phyloP scores from a whole-genome alignment of 2,329 filamentous ascomycete species.

The Neofusicoccum sp. region DNA sequence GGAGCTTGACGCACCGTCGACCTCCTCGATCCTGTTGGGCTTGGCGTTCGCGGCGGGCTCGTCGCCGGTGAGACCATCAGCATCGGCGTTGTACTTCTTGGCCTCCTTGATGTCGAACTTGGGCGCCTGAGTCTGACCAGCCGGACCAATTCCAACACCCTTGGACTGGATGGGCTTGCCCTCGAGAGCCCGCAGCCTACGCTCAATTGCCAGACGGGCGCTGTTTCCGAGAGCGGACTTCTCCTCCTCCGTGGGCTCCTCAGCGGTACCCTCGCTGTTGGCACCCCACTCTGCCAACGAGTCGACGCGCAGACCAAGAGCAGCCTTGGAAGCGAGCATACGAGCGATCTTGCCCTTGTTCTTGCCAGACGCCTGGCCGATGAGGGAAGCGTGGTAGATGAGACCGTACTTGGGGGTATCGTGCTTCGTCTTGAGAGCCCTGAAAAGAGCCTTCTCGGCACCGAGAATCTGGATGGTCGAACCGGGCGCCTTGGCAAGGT shows the following conservation, averaged over 20 bases:
- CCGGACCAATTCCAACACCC: conserved; percentile 71
- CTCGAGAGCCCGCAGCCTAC: conserved; percentile 74
- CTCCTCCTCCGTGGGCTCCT: conserved; percentile 78
- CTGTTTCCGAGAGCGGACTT: conserved; percentile 75
- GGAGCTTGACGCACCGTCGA: conserved; percentile 40
- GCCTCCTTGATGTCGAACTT: conserved; percentile 93
- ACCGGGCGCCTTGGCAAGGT: conserved; percentile 89
- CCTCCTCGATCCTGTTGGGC: conserved; percentile 48
- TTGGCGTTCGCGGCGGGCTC: conserved; percentile 56
- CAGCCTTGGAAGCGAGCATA: conserved; percentile 90
- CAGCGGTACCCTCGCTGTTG: conserved; percentile 28
- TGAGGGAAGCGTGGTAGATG: conserved; percentile 67
- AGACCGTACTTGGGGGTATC: conserved; percentile 98
- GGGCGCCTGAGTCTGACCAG: conserved; percentile 57
- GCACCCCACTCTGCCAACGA: conserved; percentile 76
- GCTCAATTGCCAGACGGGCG: conserved; percentile 71
- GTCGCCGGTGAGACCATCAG: conserved; percentile 75
- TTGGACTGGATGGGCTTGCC: conserved; percentile 83
- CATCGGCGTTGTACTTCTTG: conserved; percentile 91
- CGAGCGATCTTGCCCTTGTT: conserved; percentile 99
- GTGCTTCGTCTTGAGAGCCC: conserved; percentile 97
- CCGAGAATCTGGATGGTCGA: conserved; percentile 97
- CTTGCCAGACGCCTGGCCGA: conserved; percentile 93
- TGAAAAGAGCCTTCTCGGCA: conserved; percentile 98
- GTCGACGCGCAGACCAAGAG: conserved; percentile 89